Percentiles rank a stretch among this genome's conserved stretches.
Evolutionary conservation across 2,329 filamentous ascomycete genomes (phyloP).

Genomic region (Periglandula ipomoeae): DNA sequence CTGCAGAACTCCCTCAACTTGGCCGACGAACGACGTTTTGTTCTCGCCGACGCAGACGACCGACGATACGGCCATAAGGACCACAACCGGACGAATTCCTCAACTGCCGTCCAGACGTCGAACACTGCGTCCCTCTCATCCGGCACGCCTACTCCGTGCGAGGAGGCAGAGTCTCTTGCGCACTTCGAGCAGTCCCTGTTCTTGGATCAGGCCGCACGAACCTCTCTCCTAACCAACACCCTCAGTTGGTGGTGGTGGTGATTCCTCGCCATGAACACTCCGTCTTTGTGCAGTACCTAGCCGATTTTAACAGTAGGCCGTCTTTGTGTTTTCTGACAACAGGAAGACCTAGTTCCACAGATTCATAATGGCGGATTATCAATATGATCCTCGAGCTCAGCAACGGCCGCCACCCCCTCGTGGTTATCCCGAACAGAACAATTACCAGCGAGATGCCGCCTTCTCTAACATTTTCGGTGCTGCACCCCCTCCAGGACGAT

Average conservation of each 20-base stretch:
- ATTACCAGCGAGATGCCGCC: slow-evolving; percentile 79
- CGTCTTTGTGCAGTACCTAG: not conserved
- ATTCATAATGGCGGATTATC: slow-evolving; percentile 48
- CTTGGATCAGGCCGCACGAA: not conserved
- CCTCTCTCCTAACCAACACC: not conserved
- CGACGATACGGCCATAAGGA: slow-evolving; percentile 2
- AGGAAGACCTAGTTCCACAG: not conserved
- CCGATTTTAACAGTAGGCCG: not conserved
- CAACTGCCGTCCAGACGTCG: not conserved
- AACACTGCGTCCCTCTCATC: not conserved
- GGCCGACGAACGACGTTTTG: slow-evolving; percentile 2
- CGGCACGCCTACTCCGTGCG: not conserved
- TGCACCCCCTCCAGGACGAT: slow-evolving; percentile 76
- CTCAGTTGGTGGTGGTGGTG: not conserved
- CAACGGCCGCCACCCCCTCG: slow-evolving; percentile 29
- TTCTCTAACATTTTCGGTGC: slow-evolving; percentile 94
- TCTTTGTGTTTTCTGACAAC: not conserved
- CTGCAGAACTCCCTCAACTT: slow-evolving; percentile 2
- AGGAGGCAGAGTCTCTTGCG: slow-evolving; percentile 1
- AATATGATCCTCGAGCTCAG: slow-evolving; percentile 41
- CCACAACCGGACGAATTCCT: not conserved
- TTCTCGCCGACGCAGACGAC: slow-evolving; percentile 3
- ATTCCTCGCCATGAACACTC: slow-evolving; percentile 1
- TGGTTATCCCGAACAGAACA: slow-evolving; percentile 41
- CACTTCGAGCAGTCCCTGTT: not conserved